Conservation (phyloP, 2,329 filamentous ascomycete species). For the Microcera coccophila region DNA sequence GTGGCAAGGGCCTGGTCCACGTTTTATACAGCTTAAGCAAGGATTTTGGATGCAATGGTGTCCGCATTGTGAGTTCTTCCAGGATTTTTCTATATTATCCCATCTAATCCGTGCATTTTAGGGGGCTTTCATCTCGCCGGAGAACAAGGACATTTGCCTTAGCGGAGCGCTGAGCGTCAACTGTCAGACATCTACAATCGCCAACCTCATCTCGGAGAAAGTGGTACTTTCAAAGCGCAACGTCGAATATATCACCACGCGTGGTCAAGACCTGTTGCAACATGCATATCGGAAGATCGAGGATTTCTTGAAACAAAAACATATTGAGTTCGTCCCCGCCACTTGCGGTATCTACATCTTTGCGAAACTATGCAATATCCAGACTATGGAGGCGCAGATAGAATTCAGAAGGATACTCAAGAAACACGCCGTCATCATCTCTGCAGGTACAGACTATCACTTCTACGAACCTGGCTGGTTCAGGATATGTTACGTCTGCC, state of each 20-base stretch:
- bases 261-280: neutral
- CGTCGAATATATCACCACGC: neutral
- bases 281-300: neutral
- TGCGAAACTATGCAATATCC: neutral
- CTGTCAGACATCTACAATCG: neutral
- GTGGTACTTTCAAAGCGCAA: neutral
- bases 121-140: neutral
- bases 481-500: neutral
- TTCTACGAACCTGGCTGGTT: neutral
- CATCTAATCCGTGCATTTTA: neutral
- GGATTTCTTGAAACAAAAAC: neutral
- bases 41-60: conserved; percentile 7
- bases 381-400: neutral
- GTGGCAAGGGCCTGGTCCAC: neutral
- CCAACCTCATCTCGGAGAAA: neutral
- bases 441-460: neutral
- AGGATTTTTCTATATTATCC: neutral
- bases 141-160: neutral
- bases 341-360: neutral
- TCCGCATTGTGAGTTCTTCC: conserved; percentile 3
- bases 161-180: neutral
- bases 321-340: neutral
- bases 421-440: neutral
- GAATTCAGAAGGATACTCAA: neutral
- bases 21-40: conserved; percentile 7